Base-by-base conservation (phyloP, 2,329 filamentous ascomycete species). In the Trichoderma pleuroti region DNA sequence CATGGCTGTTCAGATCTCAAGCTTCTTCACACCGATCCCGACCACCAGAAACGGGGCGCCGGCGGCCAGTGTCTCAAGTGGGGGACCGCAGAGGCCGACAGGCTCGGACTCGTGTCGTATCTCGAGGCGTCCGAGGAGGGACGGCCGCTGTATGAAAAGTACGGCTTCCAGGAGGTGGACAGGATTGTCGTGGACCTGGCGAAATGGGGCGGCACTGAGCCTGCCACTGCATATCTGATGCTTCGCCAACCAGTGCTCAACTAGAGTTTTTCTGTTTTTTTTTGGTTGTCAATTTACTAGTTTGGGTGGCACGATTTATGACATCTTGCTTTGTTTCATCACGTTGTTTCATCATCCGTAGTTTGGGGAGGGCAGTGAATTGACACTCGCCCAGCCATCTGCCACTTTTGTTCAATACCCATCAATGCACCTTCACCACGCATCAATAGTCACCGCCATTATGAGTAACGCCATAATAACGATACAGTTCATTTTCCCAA, bases 11-110 rank as follows among this genome's bases (percentile, higher is more conserved):
- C 2, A 82, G 81, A 82, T 67, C 73, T 83, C 3, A 80, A 80
- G 60, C 75, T 81, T 1, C 75, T 83, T 39, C 79, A 82, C 54
- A 83, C 81, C 2, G 76, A 81, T 59, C 77, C 81, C 1, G 76
- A 77, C 16, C 79, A 81, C 68, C 80, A 82, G 60, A 76, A 76
- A 59, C 78, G 78, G 8, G 81, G 81, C 6, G 78, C 78, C 14
- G 81, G 75, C 3, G 74, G 75, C 24, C 72, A 81, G 73, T 73
- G 82, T 71, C 68, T 84, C 59, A 70, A 76, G 34, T 80, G 78
- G 77, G 78, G 78, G 4, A 74, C 77, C n/a, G 76, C 76, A 10
- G 77, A 82, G 72, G 80, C 81, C 18, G 80, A 82, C 61, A 71
- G 76, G 11, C 76, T 81, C 2, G 77, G 78, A 6, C 70, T 83